Percentiles rank a stretch among this genome's conserved stretches.
Conservation (phyloP, 164 flowering plant species). For the Vitis cinerea region DNA sequence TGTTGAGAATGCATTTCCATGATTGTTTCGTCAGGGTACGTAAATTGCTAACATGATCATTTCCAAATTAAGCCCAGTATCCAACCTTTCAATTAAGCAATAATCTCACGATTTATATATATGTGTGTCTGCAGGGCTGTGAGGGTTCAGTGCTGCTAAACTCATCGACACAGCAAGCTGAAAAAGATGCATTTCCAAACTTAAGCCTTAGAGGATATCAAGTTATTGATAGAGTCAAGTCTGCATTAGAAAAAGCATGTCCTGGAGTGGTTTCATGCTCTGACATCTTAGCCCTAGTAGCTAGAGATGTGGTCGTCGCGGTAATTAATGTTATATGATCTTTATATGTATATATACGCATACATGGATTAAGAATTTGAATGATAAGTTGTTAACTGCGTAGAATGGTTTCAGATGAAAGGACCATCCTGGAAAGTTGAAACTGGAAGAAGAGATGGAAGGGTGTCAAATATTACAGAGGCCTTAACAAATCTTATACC, state of each 20-base stretch:
- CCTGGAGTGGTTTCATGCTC: conserved; percentile 49
- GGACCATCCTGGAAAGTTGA: conserved; percentile 52
- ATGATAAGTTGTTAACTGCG: too few species aligned
- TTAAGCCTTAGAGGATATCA: conserved; percentile 30
- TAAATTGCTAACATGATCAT: not conserved
- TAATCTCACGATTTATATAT: not conserved
- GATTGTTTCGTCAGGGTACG: conserved; percentile 31
- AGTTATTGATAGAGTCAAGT: conserved; percentile 29
- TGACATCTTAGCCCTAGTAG: conserved; percentile 35
- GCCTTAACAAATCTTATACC: conserved; percentile 39
- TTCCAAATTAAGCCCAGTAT: too few species aligned
- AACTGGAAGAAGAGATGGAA: conserved; percentile 73
- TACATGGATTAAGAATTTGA: not conserved
- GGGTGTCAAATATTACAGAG: conserved; percentile 36
- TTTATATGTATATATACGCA: not conserved
- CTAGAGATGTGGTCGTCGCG: conserved; percentile 27
- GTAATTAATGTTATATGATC: conserved; percentile 3
- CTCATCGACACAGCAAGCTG: conserved; percentile 20
- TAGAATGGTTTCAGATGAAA: conserved; percentile 15
- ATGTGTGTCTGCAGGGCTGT: conserved; percentile 33
- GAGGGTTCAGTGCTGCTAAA: conserved; percentile 39
- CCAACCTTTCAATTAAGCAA: too few species aligned
- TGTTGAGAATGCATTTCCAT: conserved; percentile 30
- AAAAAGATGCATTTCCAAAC: conserved; percentile 36
- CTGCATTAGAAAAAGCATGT: conserved; percentile 33